A percentile compares a stretch with the other conserved stretches of the same genome.
phyloP scores from a whole-genome alignment of 495 filamentous ascomycete species.

The Penicillium chermesinum region DNA sequence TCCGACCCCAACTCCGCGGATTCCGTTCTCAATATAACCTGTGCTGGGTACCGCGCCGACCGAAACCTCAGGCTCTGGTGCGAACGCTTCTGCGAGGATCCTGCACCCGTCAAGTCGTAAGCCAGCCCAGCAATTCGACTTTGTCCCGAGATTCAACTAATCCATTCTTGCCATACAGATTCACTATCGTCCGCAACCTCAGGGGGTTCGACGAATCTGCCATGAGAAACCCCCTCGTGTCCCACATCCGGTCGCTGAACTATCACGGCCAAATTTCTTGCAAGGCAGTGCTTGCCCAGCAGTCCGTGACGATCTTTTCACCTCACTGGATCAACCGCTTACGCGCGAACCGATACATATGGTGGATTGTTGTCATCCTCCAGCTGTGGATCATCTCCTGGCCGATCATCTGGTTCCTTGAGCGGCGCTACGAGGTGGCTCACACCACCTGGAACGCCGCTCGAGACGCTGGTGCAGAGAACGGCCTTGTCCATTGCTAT shows the following conservation, averaged over 20 bases:
- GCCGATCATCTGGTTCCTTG: constrained; percentile 39
- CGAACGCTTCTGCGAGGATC: constrained; percentile 36
- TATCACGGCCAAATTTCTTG: constrained; percentile 35
- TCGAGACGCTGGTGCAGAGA: constrained; percentile 5
- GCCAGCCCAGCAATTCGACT: too few species aligned
- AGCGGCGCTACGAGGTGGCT: constrained; percentile 37
- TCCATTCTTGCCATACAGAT: constrained; percentile 18
- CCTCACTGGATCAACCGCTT: constrained; percentile 44
- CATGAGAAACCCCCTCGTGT: constrained; percentile 29
- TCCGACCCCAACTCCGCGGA: too few species aligned
- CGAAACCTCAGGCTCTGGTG: constrained; percentile 37
- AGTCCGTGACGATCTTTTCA: constrained; percentile 37
- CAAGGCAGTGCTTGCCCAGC: constrained; percentile 17
- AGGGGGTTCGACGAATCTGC: constrained; percentile 29
- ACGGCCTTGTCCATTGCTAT: constrained; percentile 16
- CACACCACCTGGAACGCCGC: constrained; percentile 31
- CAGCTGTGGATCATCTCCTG: constrained; percentile 45
- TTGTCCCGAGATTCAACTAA: too few species aligned
- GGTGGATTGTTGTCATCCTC: constrained; percentile 34
- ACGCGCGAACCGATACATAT: constrained; percentile 33
- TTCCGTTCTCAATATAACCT: too few species aligned
- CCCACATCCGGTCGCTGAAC: constrained; percentile 39
- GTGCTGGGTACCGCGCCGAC: too few species aligned
- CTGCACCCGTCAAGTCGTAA: constrained; percentile 39
- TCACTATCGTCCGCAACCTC: constrained; percentile 34